phyloP scores from a whole-genome alignment of 208 protist species.

The Acanthamoeba sp. region DNA sequence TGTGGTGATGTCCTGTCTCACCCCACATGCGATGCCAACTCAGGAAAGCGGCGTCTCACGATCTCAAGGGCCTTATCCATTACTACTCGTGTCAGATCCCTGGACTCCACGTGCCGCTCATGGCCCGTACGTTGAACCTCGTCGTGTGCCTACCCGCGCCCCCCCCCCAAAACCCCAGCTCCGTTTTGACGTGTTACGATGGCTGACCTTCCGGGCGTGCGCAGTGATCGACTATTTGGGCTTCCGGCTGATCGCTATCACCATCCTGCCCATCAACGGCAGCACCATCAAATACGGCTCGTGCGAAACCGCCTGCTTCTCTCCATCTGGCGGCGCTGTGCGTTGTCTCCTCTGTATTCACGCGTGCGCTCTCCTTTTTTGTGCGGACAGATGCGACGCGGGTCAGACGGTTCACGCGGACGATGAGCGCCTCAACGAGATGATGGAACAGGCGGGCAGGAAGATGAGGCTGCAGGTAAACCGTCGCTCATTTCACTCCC shows the following conservation, averaged over 20 bases:
- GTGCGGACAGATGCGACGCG: constrained; percentile 23
- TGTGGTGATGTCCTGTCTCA: too few species aligned
- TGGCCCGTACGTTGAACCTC: constrained; percentile 60
- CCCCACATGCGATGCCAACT: too few species aligned
- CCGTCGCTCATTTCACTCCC: background rate
- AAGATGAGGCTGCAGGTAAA: constrained; percentile 31
- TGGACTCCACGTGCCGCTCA: constrained; percentile 69
- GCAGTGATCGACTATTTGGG: constrained; percentile 54
- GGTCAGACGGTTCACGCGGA: background rate
- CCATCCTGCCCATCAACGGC: constrained; percentile 7
- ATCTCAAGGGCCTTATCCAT: constrained; percentile 64
- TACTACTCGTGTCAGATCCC: constrained; percentile 32
- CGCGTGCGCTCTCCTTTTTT: too few species aligned
- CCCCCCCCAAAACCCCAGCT: background rate
- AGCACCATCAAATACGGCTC: constrained; percentile 29
- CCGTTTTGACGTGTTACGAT: too few species aligned
- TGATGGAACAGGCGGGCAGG: constrained; percentile 56
- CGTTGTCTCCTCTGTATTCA: too few species aligned
- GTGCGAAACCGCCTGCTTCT: background rate
- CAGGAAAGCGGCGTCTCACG: constrained; percentile 61
- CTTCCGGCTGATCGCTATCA: constrained; percentile 22
- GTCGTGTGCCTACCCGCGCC: too few species aligned
- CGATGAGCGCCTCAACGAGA: constrained; percentile 7
- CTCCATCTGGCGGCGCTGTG: too few species aligned
- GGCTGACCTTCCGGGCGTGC: too few species aligned